Evolutionary conservation across 108 stramenopile species (phyloP), one percentile per base, ranked within the genome.

Genomic region (Craspedostauros australis): DNA sequence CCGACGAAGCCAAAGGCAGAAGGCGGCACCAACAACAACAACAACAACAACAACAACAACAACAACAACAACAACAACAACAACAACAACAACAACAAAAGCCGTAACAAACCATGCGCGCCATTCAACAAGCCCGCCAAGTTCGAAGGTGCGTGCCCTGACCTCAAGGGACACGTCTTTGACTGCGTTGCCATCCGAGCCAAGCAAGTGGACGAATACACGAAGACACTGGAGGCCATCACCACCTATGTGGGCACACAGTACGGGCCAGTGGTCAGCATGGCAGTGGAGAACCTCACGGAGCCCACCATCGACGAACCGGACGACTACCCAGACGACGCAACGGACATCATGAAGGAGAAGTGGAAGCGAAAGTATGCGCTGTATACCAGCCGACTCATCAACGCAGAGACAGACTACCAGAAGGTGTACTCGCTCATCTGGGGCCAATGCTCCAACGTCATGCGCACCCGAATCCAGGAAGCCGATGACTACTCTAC

Each of bases 371-470:
- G 46, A 6, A 26, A 6, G 23, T 25, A n/a, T 21, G 24, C 26
- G 11, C 5, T 14, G 23, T n/a, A 25, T 7, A 28, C 19, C 24
- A 48, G 29, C 12, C 5, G 24, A 5, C 9, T 29, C 12, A 26
- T 48, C 11, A 26, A 14, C 5, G 5, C 29, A 5, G 5, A 48
- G 12, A 28, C 39, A 28, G 33, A 51, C 16, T 5, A 27, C 14
- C 19, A 41, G 29, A 44, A 45, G 16, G 15, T 46, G 28, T 57
- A 46, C 45, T 26, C 44, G 12, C 43, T 67, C 5, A 16, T 67
- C 1, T 16, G 28, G 39, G 57, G 66, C 5, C 66, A 67, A 34
- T 67, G 66, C 39, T 43, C 66, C 15, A 49, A 58, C 22, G 28
- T 33, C 21, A 4, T 60, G 21, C 23, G 21, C 15, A 15, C 22